phyloP scores from a whole-genome alignment of 768 basidiomycete species.

The Kwoniella dendrophila region DNA sequence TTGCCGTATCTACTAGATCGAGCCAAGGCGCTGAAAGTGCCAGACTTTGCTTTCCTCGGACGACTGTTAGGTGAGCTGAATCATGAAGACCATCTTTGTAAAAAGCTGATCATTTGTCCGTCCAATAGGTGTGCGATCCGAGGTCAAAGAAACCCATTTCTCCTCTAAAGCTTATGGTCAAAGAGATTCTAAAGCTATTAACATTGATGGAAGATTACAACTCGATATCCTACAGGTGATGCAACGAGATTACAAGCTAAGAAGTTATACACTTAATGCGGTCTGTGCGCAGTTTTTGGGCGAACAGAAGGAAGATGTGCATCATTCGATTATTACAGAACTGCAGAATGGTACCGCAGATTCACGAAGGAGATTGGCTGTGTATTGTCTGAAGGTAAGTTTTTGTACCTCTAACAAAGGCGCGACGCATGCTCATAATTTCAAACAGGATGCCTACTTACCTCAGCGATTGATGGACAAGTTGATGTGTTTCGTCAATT shows the following conservation, averaged over 20 bases:
- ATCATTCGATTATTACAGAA: slow-evolving; percentile 97
- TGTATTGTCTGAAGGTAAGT: slow-evolving; percentile 92
- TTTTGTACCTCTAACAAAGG: not conserved
- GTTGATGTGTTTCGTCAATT: slow-evolving; percentile 98
- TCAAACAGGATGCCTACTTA: slow-evolving; percentile 85
- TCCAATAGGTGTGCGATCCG: slow-evolving; percentile 68
- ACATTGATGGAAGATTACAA: slow-evolving; percentile 87
- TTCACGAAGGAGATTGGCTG: slow-evolving; percentile 85
- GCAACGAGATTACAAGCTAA: slow-evolving; percentile 96
- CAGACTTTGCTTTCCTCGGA: slow-evolving; percentile 73
- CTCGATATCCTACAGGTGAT: slow-evolving; percentile 95
- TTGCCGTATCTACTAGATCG: slow-evolving; percentile 94
- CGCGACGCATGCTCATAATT: not conserved
- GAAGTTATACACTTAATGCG: slow-evolving; percentile 95
- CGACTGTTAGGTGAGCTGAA: slow-evolving; percentile 67
- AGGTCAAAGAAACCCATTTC: slow-evolving; percentile 91
- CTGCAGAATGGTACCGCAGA: slow-evolving; percentile 95
- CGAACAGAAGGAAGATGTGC: slow-evolving; percentile 99
- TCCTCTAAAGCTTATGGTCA: slow-evolving; percentile 97
- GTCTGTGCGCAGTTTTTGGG: slow-evolving; percentile 97
- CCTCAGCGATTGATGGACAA: slow-evolving; percentile 96
- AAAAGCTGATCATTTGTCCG: not conserved
- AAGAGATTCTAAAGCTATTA: slow-evolving; percentile 91
- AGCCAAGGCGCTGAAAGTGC: slow-evolving; percentile 74
- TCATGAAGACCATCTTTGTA: too few species aligned